Base-by-base conservation (phyloP, 139 green algal genomes). In the Dunaliella primolecta region DNA sequence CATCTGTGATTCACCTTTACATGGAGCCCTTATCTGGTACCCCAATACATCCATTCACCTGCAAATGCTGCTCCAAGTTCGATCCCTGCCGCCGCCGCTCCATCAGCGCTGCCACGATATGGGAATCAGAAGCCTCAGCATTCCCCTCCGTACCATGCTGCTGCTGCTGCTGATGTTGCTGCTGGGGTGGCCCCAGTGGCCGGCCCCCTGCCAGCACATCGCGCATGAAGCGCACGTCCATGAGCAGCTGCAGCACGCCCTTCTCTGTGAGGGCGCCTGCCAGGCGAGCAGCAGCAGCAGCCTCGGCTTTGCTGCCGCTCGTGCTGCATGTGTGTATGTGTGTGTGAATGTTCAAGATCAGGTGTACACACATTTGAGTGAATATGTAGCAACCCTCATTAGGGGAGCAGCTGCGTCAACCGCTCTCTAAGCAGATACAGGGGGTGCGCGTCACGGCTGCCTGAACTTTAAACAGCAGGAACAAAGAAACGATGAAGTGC, bases 181-280 rank as follows among this genome's bases (percentile, higher is more conserved):
- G n/a, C 1, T 30, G 56, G 1, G 25, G 32, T 30, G 30, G 1
- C 29, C 24, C 15, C 35, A 91, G 75, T 0, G 93, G 93, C 78
- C 86, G 38, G 0, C 91, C 93, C 24, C 91, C 93, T 1, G 90
- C 90, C 1, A 98, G 91, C 2, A 95, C 89, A 76, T 95, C 90
- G 1, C 83, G 38, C 38, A 97, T 33, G 82, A 98, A 93, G 20
- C 93, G 92, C 30, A 95, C 84, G 80, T 99, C 96, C 55, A 99
- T 92, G 25, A 98, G 86, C 80, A 99, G 93, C 93, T 99, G 96
- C 78, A 99, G 92, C 1, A 96, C 85, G 32, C 94, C 96, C 84
- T 96, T 95, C 87, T 98, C 95, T 7, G 79, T 92, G 24, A 97
- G 20, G 7, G 55, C 76, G 0, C 77, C 35, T 0, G 81, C 57